Percentiles rank a stretch among this genome's conserved stretches.
Evolutionary conservation across 306 rosid genomes (phyloP).

Genomic region (Geum urbanum): DNA sequence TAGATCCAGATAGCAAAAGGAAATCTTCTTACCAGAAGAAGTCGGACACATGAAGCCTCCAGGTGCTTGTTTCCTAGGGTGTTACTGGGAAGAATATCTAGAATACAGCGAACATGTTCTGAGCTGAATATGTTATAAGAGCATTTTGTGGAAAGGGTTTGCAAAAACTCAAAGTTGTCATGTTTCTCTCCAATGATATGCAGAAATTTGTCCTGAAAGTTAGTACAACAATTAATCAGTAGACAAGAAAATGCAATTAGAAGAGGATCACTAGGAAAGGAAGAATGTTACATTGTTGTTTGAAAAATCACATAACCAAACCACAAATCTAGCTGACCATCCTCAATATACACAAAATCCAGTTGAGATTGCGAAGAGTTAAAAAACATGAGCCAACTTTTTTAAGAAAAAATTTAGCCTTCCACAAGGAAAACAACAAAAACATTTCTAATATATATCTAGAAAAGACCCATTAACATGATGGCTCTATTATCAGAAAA

Average conservation of each 20-base stretch:
- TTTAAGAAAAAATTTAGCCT: background rate
- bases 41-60: conserved; percentile 59
- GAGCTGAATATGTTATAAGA: conserved; percentile 73
- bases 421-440: background rate
- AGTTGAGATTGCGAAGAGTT: background rate
- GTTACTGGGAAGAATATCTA: conserved; percentile 42
- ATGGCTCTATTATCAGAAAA: background rate
- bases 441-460: too few species aligned
- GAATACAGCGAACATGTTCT: conserved; percentile 53
- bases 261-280: background rate
- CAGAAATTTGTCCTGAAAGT: conserved; percentile 62
- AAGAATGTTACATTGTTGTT: background rate
- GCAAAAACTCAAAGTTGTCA: conserved; percentile 57
- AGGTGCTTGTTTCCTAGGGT: conserved; percentile 33
- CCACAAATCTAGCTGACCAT: background rate
- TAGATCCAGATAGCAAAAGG: conserved; percentile 21
- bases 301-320: conserved; percentile 6
- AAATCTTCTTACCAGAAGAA: conserved; percentile 61
- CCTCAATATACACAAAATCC: background rate
- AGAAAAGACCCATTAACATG: background rate
- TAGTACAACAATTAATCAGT: conserved; percentile 7
- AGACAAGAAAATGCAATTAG: background rate
- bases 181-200: conserved; percentile 50
- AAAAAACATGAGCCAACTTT: background rate
- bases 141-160: conserved; percentile 67